phyloP scores from a whole-genome alignment of 75 land plant genomes.

The Picea sitchensis region DNA sequence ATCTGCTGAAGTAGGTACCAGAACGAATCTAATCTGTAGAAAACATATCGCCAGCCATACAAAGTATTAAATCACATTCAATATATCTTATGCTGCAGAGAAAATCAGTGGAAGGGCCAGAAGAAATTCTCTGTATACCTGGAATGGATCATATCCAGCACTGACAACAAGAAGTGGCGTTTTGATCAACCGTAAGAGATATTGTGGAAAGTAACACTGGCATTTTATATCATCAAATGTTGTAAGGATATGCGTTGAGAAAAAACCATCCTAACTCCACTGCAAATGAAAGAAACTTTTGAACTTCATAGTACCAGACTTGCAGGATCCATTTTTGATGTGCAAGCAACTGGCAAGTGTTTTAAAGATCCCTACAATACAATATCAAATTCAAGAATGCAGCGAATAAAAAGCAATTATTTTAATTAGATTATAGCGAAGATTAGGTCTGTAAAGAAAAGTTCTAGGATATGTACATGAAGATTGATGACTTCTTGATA shows the following conservation, averaged over 20 bases:
- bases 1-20: background rate
- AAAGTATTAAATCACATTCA: background rate
- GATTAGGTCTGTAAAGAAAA: conserved; percentile 33
- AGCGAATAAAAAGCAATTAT: background rate
- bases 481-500: background rate
- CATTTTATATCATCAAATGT: background rate
- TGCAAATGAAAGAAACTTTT: background rate
- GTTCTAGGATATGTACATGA: background rate
- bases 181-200: conserved; percentile 33
- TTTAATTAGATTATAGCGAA: background rate
- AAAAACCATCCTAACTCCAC: too few relatives aligned
- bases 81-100: background rate
- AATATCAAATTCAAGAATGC: background rate
- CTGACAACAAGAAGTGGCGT: conserved; percentile 64
- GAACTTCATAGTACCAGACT: background rate
- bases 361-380: conserved; percentile 35
- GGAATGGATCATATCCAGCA: conserved; percentile 74
- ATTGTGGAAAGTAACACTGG: conserved; percentile 86
- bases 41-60: background rate
- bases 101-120: background rate
- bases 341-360: conserved; percentile 38
- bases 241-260: background rate
- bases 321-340: conserved; percentile 24
- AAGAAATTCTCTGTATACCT: conserved; percentile 25
- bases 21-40: background rate